These are phyloP conservation scores for Sphenostylis stenocarpa DNA, from an alignment of 306 rosid species.

Conservation along the genomic window DNA sequence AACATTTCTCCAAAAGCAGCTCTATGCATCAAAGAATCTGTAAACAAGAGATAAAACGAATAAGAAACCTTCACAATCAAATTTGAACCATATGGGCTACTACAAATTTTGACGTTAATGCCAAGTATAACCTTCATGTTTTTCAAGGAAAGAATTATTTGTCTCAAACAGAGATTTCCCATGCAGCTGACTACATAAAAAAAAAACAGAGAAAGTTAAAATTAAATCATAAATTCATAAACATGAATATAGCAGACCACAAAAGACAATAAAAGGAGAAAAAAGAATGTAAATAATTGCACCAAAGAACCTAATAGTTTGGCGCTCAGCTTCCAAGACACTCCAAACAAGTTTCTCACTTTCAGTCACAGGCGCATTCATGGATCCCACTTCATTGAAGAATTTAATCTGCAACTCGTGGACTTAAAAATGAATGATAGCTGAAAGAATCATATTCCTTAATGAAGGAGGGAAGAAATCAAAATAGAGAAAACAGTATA, in stretches of 20 bases:
- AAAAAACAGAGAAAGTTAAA: conserved; percentile 22
- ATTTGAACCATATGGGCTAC: neutral
- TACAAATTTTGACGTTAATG: neutral
- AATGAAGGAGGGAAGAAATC: neutral
- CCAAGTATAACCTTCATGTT: conserved; percentile 65
- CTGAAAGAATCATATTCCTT: neutral
- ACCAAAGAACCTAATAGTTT: conserved; percentile 64
- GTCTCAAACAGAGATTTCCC: conserved; percentile 81
- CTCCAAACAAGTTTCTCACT: conserved; percentile 85
- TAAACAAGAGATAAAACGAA: conserved; percentile 16
- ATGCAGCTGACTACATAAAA: conserved; percentile 68
- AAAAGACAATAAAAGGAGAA: neutral
- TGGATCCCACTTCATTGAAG: conserved; percentile 76
- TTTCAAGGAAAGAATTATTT: conserved; percentile 68
- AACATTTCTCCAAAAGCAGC: conserved; percentile 89
- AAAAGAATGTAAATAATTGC: neutral
- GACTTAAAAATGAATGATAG: conserved; percentile 26
- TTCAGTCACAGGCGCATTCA: conserved; percentile 68
- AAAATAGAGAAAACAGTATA: neutral
- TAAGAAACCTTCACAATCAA: conserved; percentile 12
- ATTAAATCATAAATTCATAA: conserved; percentile 7
- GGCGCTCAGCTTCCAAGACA: conserved; percentile 90
- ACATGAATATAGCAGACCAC: neutral
- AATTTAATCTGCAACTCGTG: conserved; percentile 69
- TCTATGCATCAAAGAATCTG: conserved; percentile 95